Base-by-base conservation (phyloP, 164 flowering plant species). In the Aristolochia californica region DNA sequence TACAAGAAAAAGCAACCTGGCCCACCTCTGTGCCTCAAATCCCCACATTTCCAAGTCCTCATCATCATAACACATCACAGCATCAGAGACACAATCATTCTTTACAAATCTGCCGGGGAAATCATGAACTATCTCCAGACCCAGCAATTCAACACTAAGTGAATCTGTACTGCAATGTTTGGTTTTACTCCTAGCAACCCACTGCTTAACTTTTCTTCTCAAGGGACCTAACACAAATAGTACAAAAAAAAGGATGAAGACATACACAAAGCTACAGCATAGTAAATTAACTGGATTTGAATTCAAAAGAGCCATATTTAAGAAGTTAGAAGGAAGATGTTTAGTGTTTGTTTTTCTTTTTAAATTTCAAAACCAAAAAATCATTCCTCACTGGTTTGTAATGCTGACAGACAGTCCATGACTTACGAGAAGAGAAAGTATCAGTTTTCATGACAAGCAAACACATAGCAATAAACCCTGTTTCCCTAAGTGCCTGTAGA, bases 11-110 rank as follows among this genome's bases (percentile, higher is more conserved):
- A 85, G 71, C 60, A 83, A 68, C 67, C 96, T 79, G 50, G 87
- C 81, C 97, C 97, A 94, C 73, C 91, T 77, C 64, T 73, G 77
- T 28, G 83, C 83, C 70, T 82, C 80, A 58, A 54, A 65, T 45
- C 62, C 76, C 95, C 95, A 86, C 20, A 81, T 72, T 30, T 70
- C 77, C 67, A 94, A 56, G 51, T 94, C 97, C 62, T 81, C 97
- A 71, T 94, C 99, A 65, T 89, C 83, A 68, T 57, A 93, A 66
- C 60, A 62, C 49, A 66, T 27, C 13, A 26, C 59, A 60, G 62
- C 64, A 69, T 66, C 71, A 55, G 34, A 53, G 22, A 56, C 22
- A 65, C 43, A 8, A 15, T 59, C 48, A 58, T 57, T 25, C 21
- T 57, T 56, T n/a, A 70, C 62, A 60, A 85, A 83, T 23, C 51